Conservation (phyloP, 441 rosid genomes). For the Monsonia emarginata region DNA sequence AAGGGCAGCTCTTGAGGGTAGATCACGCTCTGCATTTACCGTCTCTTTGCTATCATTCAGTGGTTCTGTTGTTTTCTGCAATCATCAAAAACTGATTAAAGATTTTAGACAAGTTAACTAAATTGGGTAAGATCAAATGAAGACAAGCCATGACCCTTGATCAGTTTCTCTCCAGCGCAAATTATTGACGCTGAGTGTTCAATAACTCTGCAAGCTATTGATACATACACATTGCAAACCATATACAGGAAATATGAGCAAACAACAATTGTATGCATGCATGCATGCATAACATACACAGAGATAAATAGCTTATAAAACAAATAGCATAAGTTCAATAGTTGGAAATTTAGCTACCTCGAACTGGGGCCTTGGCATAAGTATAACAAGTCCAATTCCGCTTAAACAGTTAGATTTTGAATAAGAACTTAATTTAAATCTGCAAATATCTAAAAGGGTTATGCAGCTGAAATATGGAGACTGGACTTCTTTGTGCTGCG, state of each 20-base stretch:
- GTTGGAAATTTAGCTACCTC: background rate
- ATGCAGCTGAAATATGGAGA: background rate
- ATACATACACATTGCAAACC: background rate
- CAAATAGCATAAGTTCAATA: background rate
- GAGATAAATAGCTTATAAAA: background rate
- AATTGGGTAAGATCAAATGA: slow-evolving; percentile 2
- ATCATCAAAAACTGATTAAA: background rate
- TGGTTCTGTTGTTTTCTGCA: background rate
- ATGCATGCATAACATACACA: background rate
- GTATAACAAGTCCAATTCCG: background rate
- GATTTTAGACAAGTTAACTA: slow-evolving; percentile 3
- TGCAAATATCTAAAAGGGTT: background rate
- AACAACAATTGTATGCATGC: background rate
- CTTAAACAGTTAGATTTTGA: background rate
- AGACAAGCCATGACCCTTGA: background rate
- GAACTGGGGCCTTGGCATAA: background rate
- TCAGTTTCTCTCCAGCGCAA: background rate
- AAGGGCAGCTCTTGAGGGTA: background rate
- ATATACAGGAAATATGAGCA: background rate
- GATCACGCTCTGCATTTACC: background rate
- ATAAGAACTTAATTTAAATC: background rate
- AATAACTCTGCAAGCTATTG: background rate
- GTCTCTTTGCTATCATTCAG: background rate
- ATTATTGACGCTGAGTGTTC: background rate
- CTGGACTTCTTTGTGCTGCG: background rate